Evolutionary conservation across 768 basidiomycete species (phyloP), one percentile per base, ranked within the genome.

Genomic region (Auricularia auricula-judae): DNA sequence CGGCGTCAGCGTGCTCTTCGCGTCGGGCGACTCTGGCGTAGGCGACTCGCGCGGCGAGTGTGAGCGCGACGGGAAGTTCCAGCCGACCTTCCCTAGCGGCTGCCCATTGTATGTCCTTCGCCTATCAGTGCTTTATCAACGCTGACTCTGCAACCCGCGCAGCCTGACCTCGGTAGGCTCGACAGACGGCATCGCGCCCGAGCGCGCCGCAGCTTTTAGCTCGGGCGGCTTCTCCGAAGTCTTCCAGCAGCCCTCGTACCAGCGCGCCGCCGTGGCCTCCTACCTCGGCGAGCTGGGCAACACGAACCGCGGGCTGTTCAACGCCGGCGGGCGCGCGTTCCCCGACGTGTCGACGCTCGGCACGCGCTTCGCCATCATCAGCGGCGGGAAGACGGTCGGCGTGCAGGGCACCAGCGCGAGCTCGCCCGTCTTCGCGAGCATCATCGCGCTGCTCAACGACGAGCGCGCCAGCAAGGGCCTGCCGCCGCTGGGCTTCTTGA

Each of bases 381-480:
- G 23, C 56, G 56, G 29, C 56, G 63, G 63, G 5, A 35, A 43
- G 34, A 42, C 58, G 36, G 59, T 53, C 54, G 64, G 61, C 33
- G 64, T 62, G 44, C 60, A 60, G 33, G 67, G 67, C n/a, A 68
- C 67, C 21, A 58, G 47, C 23, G 67, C 67, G 3, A 21, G 47
- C 4, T 39, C 65, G 3, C 75, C 75, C 18, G 73, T 72, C 47
- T 74, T 74, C 65, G 74, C 74, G 42, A 72, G 70, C 67, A 68
- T 75, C 62, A 67, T 77, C 63, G 64, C 72, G 51, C 71, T 78
- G 42, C 64, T 77, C 35, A 78, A 76, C 65, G 76, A 73, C 66
- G 61, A 69, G 60, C 75, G 75, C 35, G 62, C 70, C 35, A 68
- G 70, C 11, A 65, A 66, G 3, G 74, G 74, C 42, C 71, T 71